Evolutionary conservation across 2,329 filamentous ascomycete species (phyloP), one percentile per base, ranked within the genome.

Genomic region (Monosporascus sp.): DNA sequence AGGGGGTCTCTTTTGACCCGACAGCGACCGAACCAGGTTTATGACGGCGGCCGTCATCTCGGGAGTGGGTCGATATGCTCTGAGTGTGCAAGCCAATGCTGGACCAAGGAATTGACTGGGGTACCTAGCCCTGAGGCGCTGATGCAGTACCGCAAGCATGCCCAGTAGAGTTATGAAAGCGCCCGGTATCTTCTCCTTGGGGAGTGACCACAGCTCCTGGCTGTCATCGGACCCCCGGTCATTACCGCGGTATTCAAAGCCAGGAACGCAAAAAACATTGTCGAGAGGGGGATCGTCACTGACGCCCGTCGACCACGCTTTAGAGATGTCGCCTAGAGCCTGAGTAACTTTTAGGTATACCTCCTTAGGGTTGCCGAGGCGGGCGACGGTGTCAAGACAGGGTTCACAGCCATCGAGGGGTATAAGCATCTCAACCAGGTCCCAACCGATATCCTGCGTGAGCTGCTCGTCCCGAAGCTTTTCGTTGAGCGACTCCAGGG

Each of bases 341-440:
- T 92, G 88, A 26, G 89, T 85, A 31, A 91, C 84, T 67, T 92
- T 92, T 61, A 94, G 76, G 55, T 93, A 87, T 46, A 91, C 87
- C 69, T 94, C 89, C 49, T 89, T 78, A 1, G 89, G 89, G 65
- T 93, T 94, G 49, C 89, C 89, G 40, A 91, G 77, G 24, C 85
- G 81, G 35, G 89, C 89, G 50, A 93, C 85, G 31, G 86, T 88
- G 65, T 87, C 81, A 17, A 93, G 76, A 65, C 89, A 91, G 47
- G 78, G 70, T 60, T 88, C 84, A n/a, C 85, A 86, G 14, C 79
- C 83, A 1, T 87, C 78, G 5, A 91, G 72, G 37, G 82, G 78
- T 24, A 91, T 77, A 5, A 94, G 79, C 64, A 90, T 82, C 65
- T 88, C 86, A 22, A 94, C 86, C 50, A 93, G 74, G 67, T 94